phyloP scores from a whole-genome alignment of 2,329 filamentous ascomycete species.

The Phaeosphaeria sp. region DNA sequence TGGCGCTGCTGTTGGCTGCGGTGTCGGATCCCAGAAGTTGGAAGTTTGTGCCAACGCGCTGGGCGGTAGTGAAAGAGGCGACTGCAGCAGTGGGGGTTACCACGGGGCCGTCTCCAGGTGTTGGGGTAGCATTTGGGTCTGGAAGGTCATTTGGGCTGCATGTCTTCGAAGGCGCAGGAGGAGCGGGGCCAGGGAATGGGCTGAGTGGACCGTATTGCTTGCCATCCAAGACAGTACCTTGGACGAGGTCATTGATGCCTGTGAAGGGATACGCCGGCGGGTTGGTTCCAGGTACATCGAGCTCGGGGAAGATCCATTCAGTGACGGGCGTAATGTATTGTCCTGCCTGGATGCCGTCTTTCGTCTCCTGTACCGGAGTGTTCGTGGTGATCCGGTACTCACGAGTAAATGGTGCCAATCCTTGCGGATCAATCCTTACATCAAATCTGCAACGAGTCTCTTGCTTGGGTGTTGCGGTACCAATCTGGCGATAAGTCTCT shows the following conservation, averaged over 20 bases:
- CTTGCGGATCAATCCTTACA: constrained; percentile 36
- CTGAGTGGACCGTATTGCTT: constrained; percentile 47
- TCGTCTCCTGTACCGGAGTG: constrained; percentile 43
- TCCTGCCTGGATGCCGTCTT: constrained; percentile 51
- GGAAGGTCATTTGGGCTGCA: constrained; percentile 30
- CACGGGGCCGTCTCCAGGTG: constrained; percentile 6
- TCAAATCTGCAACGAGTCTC: constrained; percentile 52
- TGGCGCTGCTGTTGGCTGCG: constrained; percentile 21
- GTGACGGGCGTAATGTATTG: constrained; percentile 52
- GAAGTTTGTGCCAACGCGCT: constrained; percentile 39
- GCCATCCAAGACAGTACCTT: constrained; percentile 38
- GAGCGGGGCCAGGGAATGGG: constrained; percentile 45
- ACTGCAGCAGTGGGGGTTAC: constrained; percentile 23
- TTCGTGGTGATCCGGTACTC: constrained; percentile 51
- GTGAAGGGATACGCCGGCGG: constrained; percentile 32
- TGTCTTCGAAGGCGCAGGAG: constrained; percentile 33
- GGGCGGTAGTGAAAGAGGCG: constrained; percentile 29
- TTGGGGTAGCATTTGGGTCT: constrained; percentile 18
- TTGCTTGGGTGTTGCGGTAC: constrained; percentile 39
- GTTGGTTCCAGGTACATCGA: constrained; percentile 49
- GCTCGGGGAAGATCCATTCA: constrained; percentile 55
- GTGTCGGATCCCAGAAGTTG: constrained; percentile 39
- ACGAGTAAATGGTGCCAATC: constrained; percentile 47
- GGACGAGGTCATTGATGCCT: constrained; percentile 46
- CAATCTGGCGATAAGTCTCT: constrained; percentile 45